These are phyloP conservation scores for Taphrina pruni DNA, from an alignment of 1,139 yeast genomes.

Conservation along the genomic window DNA sequence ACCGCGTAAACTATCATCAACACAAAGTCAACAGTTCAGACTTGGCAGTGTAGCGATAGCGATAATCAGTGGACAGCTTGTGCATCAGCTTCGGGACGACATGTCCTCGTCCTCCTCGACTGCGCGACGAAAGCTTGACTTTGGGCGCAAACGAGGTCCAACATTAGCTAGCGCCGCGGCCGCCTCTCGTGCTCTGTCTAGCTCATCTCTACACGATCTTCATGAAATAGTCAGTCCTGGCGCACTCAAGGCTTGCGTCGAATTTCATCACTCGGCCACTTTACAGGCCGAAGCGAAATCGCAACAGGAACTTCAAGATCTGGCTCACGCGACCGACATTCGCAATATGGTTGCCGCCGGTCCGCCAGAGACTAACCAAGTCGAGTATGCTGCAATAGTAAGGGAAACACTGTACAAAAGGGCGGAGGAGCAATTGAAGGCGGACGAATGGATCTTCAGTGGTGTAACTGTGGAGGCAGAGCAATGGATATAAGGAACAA, in stretches of 20 bases:
- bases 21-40: not conserved
- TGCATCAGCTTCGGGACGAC: not conserved
- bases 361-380: slow-evolving; percentile 10
- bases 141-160: slow-evolving; percentile 18
- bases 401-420: slow-evolving; percentile 3
- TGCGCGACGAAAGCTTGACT: slow-evolving; percentile 8
- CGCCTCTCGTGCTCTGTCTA: slow-evolving; percentile 4
- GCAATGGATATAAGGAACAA: not conserved
- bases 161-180: slow-evolving; percentile 6
- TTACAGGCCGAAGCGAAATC: slow-evolving; percentile 2
- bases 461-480: not conserved
- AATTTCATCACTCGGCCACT: slow-evolving; percentile 7
- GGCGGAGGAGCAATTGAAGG: slow-evolving; percentile 12
- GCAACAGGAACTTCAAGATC: not conserved
- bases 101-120: slow-evolving; percentile 16
- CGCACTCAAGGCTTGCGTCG: slow-evolving; percentile 4
- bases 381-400: slow-evolving; percentile 9
- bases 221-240: not conserved
- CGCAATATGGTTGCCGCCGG: slow-evolving; percentile 13
- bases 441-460: slow-evolving; percentile 30
- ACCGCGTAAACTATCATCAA: not conserved
- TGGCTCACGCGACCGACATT: slow-evolving; percentile 8
- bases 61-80: not conserved
- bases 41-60: not conserved
- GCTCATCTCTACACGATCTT: slow-evolving; percentile 10